Evolutionary conservation across 2,329 filamentous ascomycete genomes (phyloP), one percentile per base, ranked within the genome.

Genomic region (Aspergillus ochraceoroseus): DNA sequence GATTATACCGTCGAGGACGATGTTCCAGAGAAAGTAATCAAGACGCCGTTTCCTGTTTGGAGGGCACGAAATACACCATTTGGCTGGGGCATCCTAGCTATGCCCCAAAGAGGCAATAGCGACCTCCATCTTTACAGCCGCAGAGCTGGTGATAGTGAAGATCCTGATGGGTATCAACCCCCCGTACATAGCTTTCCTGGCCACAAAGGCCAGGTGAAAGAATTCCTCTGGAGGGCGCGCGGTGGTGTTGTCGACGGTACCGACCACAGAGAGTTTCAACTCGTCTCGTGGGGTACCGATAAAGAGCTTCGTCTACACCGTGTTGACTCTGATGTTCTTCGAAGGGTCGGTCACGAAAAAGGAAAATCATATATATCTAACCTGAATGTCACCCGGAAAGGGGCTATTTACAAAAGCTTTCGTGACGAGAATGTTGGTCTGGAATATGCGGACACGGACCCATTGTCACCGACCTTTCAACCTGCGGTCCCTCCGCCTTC

Each of bases 201-300:
- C 11, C 75, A 80, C 51, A 70, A 73, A 46, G 72, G 72, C 7
- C 73, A 89, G 57, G 87, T 87, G 19, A 94, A 92, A 57, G 89
- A 95, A 55, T 95, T 95, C 46, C 68, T 95, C 7, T 95, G 89
- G 89, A 77, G 89, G 59, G 78, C 79, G 32, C 79, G 89, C 40
- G 89, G 89, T 25, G 71, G 72, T 13, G 75, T 76, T 12, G 75
- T 79, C 11, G 77, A 87, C 38, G 75, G 77, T n/a, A 66, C 83
- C 31, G 89, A 95, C 55, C 73, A 88, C 47, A 79, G 90, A 53
- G 89, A 95, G 37, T 95, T 95, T 49, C 89, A 95, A 62, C 73
- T 95, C 12, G 86, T 95, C 0, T 89, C 89, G 0, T 95, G 89
- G 89, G 88, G 88, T 17, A 82, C 85, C 33, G 90, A 95, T 61